A percentile compares a stretch with the other conserved stretches of the same genome.
Evolutionary conservation across 75 land plant genomes (phyloP).

Genomic region (Pinus tabuliformis): DNA sequence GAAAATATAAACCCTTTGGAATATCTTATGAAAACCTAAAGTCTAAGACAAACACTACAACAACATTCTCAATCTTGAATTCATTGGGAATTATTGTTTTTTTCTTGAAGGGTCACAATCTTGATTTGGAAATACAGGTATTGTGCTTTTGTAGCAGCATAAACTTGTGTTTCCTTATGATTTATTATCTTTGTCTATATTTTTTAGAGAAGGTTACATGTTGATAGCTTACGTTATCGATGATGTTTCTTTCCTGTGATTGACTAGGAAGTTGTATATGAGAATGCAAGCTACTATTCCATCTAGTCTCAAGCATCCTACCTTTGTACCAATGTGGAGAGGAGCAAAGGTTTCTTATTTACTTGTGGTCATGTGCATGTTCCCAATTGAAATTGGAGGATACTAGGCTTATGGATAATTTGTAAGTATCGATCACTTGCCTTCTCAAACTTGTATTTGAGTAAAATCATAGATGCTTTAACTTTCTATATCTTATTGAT

Average conservation of each 20-base stretch:
- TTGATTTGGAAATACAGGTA: constrained; percentile 67
- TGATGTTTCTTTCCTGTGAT: background rate
- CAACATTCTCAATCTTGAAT: constrained; percentile 42
- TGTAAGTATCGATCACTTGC: constrained; percentile 1
- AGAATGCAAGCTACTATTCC: constrained; percentile 54
- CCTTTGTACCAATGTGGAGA: constrained; percentile 58
- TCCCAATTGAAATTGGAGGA: constrained; percentile 49
- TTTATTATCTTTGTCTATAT: background rate
- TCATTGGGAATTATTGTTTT: constrained; percentile 59
- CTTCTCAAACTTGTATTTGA: too few relatives aligned
- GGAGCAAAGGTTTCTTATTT: constrained; percentile 48
- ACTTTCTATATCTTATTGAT: too few relatives aligned
- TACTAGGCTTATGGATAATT: constrained; percentile 48
- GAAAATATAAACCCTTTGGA: constrained; percentile 34
- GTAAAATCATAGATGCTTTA: too few relatives aligned
- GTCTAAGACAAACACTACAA: constrained; percentile 10
- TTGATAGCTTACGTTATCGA: background rate
- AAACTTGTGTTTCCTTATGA: background rate
- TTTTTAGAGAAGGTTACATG: background rate
- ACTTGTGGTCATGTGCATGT: constrained; percentile 40
- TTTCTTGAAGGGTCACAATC: constrained; percentile 64
- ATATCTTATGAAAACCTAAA: constrained; percentile 33
- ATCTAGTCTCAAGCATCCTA: constrained; percentile 52
- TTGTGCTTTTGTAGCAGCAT: background rate
- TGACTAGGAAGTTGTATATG: background rate